These are phyloP conservation scores for Barnettozyma vustinii DNA, from an alignment of 805 yeast species.

Conservation along the genomic window DNA sequence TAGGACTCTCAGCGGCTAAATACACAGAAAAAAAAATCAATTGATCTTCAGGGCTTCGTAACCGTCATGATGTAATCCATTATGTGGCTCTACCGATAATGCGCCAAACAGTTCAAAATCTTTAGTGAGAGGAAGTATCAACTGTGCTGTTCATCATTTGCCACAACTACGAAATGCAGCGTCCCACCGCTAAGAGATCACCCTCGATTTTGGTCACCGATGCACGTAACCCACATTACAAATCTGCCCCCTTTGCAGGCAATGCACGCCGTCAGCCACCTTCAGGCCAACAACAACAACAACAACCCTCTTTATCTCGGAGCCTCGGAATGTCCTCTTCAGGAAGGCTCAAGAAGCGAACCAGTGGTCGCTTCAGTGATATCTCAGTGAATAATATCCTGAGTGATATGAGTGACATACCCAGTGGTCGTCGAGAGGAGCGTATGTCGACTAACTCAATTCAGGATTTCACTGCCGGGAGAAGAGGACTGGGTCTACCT, in stretches of 20 bases:
- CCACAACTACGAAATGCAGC: conserved; percentile 8
- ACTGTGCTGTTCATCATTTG: conserved; percentile 11
- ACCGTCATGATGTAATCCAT: neutral
- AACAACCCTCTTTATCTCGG: neutral
- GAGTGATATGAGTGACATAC: conserved; percentile 78
- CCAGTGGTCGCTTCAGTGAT: conserved; percentile 51
- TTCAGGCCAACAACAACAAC: neutral
- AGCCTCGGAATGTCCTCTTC: neutral
- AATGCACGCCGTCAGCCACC: conserved; percentile 21
- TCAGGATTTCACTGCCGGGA: conserved; percentile 8
- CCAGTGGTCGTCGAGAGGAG: conserved; percentile 57
- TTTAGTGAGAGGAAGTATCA: neutral
- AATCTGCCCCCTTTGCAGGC: conserved; percentile 78
- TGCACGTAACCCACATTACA: conserved; percentile 53
- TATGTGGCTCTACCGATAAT: neutral
- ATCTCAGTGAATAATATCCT: conserved; percentile 78
- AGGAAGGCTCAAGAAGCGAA: conserved; percentile 15
- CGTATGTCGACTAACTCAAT: conserved; percentile 32
- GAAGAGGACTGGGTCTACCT: conserved; percentile 43
- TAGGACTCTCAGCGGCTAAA: no score
- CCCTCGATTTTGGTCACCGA: conserved; percentile 94
- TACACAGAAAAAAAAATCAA: no score
- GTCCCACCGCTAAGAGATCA: conserved; percentile 76
- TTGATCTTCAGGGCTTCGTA: neutral
- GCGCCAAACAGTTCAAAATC: neutral